Evolutionary conservation across 805 yeast species (phyloP), one percentile per base, ranked within the genome.

Genomic region (Hemisphaericaspora nanyangensis): DNA sequence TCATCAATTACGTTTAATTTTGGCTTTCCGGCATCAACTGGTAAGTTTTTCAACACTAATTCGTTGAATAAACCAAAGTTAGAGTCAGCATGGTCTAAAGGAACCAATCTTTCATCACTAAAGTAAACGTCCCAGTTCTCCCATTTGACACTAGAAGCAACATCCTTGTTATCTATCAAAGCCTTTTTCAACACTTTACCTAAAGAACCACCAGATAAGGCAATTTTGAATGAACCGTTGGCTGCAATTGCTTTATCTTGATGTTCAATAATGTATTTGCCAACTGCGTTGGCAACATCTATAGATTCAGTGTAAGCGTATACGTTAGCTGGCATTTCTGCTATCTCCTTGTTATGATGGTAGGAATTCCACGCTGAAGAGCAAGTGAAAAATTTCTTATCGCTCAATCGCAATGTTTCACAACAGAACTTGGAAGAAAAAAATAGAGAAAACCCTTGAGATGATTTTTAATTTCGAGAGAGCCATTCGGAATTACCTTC

Each of bases 191-290:
- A 70, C 2, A 81, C 87, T 50, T 83, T 81, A 20, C 90, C 87
- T 51, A 89, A 72, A 7, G 96, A 86, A 1, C 98, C 98, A 30
- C 98, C 98, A 42, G 93, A 82, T 34, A 90, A 74, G 10, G 96
- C 96, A 44, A 90, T 70, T 48, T 76, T 77, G 65, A 90, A 90
- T 18, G 60, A 52, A 8, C 55, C 55, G 13, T 58, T 52, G 4
- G 56, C 57, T 31, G 66, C 61, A 39, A 89, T 67, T 3, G 81
- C 83, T 31, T 67, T 61, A 48, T 83, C 69, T 62, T 89, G 96
- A 38, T 72, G 58, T 36, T 71, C 61, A 19, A 88, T 54, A 33
- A 87, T 69, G 52, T 76, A 77, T 37, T 70, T 61, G 7, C 87
- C 95, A 26, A 87, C 79, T 3, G 82, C 72, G 16, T 63, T 57